These are phyloP conservation scores for Epicoccum sorghinum DNA, from an alignment of 2,329 filamentous ascomycete genomes.

Conservation along the genomic window DNA sequence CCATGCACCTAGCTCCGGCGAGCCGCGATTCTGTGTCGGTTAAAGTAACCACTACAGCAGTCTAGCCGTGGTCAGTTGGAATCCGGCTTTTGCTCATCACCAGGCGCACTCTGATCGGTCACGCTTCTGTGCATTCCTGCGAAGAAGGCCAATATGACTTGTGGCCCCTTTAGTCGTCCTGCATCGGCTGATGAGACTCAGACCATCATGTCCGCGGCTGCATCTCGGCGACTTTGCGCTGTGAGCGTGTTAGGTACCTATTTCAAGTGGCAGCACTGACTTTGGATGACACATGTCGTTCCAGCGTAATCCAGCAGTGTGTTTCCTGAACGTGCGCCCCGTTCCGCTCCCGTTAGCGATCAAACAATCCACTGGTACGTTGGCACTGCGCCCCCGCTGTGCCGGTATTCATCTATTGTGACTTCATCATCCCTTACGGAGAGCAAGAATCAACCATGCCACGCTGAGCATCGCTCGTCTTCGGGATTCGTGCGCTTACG, in stretches of 20 bases:
- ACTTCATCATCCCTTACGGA: slow-evolving; percentile 14
- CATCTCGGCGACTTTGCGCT: slow-evolving; percentile 9
- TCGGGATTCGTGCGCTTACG: slow-evolving; percentile 19
- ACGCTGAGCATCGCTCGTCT: slow-evolving; percentile 17
- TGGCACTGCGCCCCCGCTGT: slow-evolving; percentile 22
- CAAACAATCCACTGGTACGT: slow-evolving; percentile 27
- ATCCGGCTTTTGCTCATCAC: slow-evolving; percentile 14
- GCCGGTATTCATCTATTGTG: slow-evolving; percentile 17
- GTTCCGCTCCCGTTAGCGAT: slow-evolving; percentile 37
- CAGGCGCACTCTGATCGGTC: slow-evolving; percentile 24
- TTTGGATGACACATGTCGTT: slow-evolving; percentile 11
- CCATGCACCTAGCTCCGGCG: slow-evolving; percentile 3
- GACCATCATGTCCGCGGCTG: slow-evolving; percentile 26
- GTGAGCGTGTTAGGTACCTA: neutral
- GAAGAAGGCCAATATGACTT: slow-evolving; percentile 17
- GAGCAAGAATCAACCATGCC: slow-evolving; percentile 10
- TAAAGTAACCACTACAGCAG: slow-evolving; percentile 22
- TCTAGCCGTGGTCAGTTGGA: slow-evolving; percentile 19
- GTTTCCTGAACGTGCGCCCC: slow-evolving; percentile 30
- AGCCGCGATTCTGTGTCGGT: slow-evolving; percentile 21
- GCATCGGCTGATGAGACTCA: slow-evolving; percentile 14
- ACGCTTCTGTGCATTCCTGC: slow-evolving; percentile 40
- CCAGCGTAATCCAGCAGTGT: slow-evolving; percentile 21
- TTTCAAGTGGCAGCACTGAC: slow-evolving; percentile 1
- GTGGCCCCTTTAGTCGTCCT: slow-evolving; percentile 14